A percentile compares a stretch with the other conserved stretches of the same genome.
phyloP scores from a whole-genome alignment of 169 alveolate species.

The Cryptosporidium xiaoi region DNA sequence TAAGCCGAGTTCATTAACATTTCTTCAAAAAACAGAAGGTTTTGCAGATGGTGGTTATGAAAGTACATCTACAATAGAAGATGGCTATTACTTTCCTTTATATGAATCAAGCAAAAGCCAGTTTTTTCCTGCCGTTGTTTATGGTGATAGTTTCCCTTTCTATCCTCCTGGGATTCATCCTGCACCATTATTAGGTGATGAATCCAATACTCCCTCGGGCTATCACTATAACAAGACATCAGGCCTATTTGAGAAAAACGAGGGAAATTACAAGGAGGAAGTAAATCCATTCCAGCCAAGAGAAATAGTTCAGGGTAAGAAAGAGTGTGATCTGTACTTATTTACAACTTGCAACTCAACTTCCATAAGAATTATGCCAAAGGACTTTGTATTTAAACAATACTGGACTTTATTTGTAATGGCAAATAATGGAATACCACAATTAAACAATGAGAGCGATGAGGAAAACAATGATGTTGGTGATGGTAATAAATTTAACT shows the following conservation, averaged over 20 bases:
- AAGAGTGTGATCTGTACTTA: slow-evolving; percentile 21
- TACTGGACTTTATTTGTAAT: slow-evolving; percentile 61
- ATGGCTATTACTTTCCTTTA: slow-evolving; percentile 36
- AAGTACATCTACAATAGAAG: slow-evolving; percentile 10
- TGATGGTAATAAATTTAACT: neutral
- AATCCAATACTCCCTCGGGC: slow-evolving; percentile 19
- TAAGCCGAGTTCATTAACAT: neutral
- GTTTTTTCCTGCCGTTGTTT: slow-evolving; percentile 16
- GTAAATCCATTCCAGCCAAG: slow-evolving; percentile 49
- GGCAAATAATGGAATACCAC: slow-evolving; percentile 34
- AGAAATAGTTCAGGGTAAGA: slow-evolving; percentile 22
- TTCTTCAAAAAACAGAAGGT: slow-evolving; percentile 17
- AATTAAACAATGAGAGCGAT: too few relatives aligned
- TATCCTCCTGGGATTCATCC: slow-evolving; percentile 51
- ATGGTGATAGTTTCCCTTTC: slow-evolving; percentile 41
- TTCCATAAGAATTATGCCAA: slow-evolving; percentile 26
- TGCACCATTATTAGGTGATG: slow-evolving; percentile 5
- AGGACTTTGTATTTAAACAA: neutral
- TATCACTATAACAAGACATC: slow-evolving; percentile 48
- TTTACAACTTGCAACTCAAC: slow-evolving; percentile 53
- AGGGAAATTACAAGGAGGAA: neutral
- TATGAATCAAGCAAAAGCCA: neutral
- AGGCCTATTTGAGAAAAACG: slow-evolving; percentile 10
- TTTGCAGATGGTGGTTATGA: slow-evolving; percentile 35
- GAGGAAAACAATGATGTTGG: neutral